Conservation (phyloP, 768 basidiomycete genomes). For the Lyophyllum shimeji region DNA sequence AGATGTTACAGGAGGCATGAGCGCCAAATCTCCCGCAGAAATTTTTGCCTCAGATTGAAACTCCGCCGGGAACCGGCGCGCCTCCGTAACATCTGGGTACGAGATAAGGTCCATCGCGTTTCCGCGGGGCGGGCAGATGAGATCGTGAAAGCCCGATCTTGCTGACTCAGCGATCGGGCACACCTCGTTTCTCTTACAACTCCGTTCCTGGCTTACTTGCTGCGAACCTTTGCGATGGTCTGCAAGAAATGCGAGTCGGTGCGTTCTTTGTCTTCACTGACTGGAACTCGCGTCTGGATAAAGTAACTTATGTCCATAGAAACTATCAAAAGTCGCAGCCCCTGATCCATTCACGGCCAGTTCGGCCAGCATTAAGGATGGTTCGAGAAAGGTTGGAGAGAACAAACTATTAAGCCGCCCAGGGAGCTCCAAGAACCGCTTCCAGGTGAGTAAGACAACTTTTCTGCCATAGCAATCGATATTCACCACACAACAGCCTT, state of each 20-base stretch:
- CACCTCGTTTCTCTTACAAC: constrained; percentile 11
- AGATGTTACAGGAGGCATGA: too few relatives aligned
- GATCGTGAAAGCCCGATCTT: constrained; percentile 23
- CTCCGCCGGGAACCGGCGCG: too few relatives aligned
- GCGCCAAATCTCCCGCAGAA: too few relatives aligned
- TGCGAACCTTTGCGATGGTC: constrained; percentile 58
- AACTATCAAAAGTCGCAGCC: constrained; percentile 88
- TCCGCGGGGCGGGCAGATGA: constrained; percentile 11
- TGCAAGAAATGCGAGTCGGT: constrained; percentile 86
- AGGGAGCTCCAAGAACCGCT: constrained; percentile 73
- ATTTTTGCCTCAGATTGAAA: too few relatives aligned
- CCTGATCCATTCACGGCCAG: constrained; percentile 84
- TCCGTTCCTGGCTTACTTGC: constrained; percentile 13
- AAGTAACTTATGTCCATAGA: constrained; percentile 45
- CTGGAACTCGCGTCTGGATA: constrained; percentile 3
- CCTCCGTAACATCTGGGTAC: too few relatives aligned
- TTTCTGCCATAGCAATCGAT: constrained; percentile 16
- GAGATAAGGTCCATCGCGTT: neutral
- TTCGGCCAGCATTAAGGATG: constrained; percentile 73
- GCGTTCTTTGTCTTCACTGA: constrained; percentile 22
- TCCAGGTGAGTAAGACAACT: constrained; percentile 52
- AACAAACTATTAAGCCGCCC: constrained; percentile 78
- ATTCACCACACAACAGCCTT: constrained; percentile 54
- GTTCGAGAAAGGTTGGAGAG: constrained; percentile 78
- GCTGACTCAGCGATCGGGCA: constrained; percentile 35